Evolutionary conservation across 2,329 filamentous ascomycete species (phyloP).

Genomic region (Helotiales sp.): DNA sequence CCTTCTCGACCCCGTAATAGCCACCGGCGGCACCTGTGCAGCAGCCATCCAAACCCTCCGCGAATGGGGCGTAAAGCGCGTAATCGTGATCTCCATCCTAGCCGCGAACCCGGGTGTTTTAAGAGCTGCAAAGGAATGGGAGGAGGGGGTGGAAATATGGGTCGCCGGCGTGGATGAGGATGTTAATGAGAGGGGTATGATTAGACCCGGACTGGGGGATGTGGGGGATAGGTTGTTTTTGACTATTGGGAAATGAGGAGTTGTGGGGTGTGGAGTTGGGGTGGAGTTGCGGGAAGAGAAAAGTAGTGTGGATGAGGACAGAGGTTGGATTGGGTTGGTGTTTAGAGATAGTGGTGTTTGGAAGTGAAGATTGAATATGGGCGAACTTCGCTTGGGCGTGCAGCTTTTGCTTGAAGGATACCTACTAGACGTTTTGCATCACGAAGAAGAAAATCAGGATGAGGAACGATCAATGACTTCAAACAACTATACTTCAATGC

Average conservation of each 20-base stretch:
- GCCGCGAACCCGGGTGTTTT: conserved; percentile 70
- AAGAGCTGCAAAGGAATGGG: conserved; percentile 75
- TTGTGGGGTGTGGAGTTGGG: too few relatives aligned
- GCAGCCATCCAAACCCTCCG: conserved; percentile 86
- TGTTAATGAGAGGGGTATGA: conserved; percentile 80
- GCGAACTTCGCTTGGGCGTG: too few relatives aligned
- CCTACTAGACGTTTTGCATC: background rate
- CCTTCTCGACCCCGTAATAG: conserved; percentile 88
- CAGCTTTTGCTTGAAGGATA: background rate
- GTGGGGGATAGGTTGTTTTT: conserved; percentile 88
- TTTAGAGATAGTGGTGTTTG: too few relatives aligned
- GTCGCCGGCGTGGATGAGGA: conserved; percentile 75
- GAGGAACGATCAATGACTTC: too few relatives aligned
- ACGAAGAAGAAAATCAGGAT: background rate
- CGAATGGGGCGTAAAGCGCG: conserved; percentile 86
- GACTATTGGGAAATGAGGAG: conserved; percentile 77
- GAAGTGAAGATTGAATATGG: too few relatives aligned
- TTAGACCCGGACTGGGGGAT: conserved; percentile 86
- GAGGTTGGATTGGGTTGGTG: too few relatives aligned
- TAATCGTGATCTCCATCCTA: conserved; percentile 75
- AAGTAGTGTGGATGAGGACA: too few relatives aligned
- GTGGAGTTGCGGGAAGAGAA: too few relatives aligned
- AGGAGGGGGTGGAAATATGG: conserved; percentile 76
- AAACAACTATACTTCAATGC: background rate
- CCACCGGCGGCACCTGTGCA: conserved; percentile 85